Evolutionary conservation across 1,284 basidiomycete genomes (phyloP), one percentile per base, ranked within the genome.

Genomic region (Cyathus pygmaeus): DNA sequence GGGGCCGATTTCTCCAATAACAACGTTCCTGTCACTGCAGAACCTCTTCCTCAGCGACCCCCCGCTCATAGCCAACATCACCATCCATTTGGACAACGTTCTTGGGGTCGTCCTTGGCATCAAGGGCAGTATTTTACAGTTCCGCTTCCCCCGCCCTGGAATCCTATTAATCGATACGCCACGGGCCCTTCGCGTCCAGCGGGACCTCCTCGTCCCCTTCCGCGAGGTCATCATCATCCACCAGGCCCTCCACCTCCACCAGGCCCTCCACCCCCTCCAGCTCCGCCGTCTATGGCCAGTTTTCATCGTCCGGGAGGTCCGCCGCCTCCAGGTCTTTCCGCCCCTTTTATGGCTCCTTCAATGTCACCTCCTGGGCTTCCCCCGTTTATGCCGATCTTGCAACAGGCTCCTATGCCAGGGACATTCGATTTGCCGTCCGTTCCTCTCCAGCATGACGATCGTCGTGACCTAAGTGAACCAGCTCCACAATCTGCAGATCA

Each of bases 11-110:
- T 6, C 44, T 21, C 44, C 44, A 46, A 46, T n/a, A 10, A 24
- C 52, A 1, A 44, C 42, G 41, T 52, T 24, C 24, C 52, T 23
- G 13, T 46, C 21, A 29, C 60, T n/a, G 57, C 39, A 52, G 53
- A 39, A 21, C 63, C 67, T n/a, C 61, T 63, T 36, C 63, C 62
- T 42, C 64, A 7, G 9, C 15, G 7, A 9, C 33, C 33, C 9
- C 7, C 15, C 33, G 9, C 7, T 36, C 33, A 36, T 36, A 36
- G 15, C 33, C 33, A 36, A 36, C 9, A 36, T 36, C 33, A 36
- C 33, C 33, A 36, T 36, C 33, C 33, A 36, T 36, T 36, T 36
- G 15, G 9, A 36, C 33, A 15, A 36, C 33, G 33, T 9, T 36
- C 33, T 36, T 36, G 33, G 33, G 33, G 33, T 36, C 33, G 15